These are phyloP conservation scores for Penicillium odoratum DNA, from an alignment of 495 filamentous ascomycete genomes.

Conservation along the genomic window DNA sequence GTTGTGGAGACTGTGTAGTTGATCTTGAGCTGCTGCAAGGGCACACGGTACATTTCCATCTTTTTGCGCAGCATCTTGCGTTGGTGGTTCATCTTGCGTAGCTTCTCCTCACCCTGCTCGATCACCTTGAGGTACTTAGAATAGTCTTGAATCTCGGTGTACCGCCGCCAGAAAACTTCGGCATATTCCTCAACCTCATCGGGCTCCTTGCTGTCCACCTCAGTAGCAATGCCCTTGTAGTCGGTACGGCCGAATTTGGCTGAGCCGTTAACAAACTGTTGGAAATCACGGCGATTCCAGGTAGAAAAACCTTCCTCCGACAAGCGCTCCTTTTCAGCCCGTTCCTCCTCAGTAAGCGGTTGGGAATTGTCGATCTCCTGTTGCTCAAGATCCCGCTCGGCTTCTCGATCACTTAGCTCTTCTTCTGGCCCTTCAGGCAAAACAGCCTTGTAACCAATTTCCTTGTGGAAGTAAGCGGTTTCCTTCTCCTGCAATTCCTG, in stretches of 20 bases:
- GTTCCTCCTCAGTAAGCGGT: slow-evolving; percentile 86
- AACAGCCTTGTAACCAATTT: slow-evolving; percentile 90
- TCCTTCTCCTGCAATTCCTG: slow-evolving; percentile 92
- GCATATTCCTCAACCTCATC: slow-evolving; percentile 88
- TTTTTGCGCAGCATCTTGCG: slow-evolving; percentile 93
- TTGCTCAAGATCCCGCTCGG: slow-evolving; percentile 85
- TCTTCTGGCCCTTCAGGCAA: slow-evolving; percentile 83
- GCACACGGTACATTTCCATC: slow-evolving; percentile 92
- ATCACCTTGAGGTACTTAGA: slow-evolving; percentile 83
- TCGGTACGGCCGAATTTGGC: slow-evolving; percentile 87
- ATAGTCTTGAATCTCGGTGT: slow-evolving; percentile 84
- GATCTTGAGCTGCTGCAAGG: slow-evolving; percentile 95
- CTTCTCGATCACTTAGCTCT: slow-evolving; percentile 77
- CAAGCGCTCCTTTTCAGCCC: slow-evolving; percentile 75
- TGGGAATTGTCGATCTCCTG: slow-evolving; percentile 88
- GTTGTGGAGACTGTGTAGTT: slow-evolving; percentile 98
- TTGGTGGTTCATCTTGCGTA: slow-evolving; percentile 85
- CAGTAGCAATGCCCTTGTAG: slow-evolving; percentile 79
- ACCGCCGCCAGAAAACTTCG: slow-evolving; percentile 90
- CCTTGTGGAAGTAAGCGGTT: slow-evolving; percentile 92
- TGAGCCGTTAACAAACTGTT: slow-evolving; percentile 93
- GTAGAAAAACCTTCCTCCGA: slow-evolving; percentile 83
- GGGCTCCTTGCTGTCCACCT: slow-evolving; percentile 86
- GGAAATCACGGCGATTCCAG: slow-evolving; percentile 97
- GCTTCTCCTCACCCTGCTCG: slow-evolving; percentile 87